Evolutionary conservation across 2,329 filamentous ascomycete genomes (phyloP).

Genomic region (Stemphylium beticola): DNA sequence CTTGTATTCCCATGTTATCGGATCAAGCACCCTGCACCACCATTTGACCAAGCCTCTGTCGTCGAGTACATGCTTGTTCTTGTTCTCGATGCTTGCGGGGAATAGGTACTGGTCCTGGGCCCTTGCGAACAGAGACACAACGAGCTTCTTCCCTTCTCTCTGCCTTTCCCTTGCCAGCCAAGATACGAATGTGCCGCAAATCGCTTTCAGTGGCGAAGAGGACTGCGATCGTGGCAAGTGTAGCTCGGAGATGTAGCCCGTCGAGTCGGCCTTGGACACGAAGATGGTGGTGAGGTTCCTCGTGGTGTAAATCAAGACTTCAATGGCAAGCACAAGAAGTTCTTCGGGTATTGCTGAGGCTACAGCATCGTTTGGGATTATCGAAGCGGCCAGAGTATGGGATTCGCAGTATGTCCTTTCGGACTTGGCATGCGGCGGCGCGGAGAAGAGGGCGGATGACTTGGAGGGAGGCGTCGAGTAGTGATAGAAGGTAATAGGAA

Average conservation of each 20-base stretch:
- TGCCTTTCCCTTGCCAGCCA: constrained; percentile 73
- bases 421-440: constrained; percentile 72
- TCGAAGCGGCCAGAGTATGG: constrained; percentile 73
- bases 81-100: constrained; percentile 85
- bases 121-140: constrained; percentile 89
- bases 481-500: constrained; percentile 77
- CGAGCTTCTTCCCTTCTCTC: constrained; percentile 69
- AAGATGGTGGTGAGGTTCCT: constrained; percentile 84
- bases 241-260: constrained; percentile 78
- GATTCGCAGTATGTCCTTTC: constrained; percentile 86
- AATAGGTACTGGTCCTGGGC: constrained; percentile 95
- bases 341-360: constrained; percentile 46
- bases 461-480: constrained; percentile 81
- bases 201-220: constrained; percentile 75
- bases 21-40: constrained; percentile 91
- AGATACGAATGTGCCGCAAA: constrained; percentile 76
- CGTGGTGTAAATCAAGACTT: constrained; percentile 85
- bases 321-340: constrained; percentile 81
- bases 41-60: constrained; percentile 89
- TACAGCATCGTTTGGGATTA: constrained; percentile 45
- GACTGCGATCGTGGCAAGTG: constrained; percentile 55
- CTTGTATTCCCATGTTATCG: constrained; percentile 65
- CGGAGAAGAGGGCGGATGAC: constrained; percentile 77
- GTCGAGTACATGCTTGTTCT: constrained; percentile 86
- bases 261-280: constrained; percentile 96